These are phyloP conservation scores for Pulveroboletus frians DNA, from an alignment of 768 basidiomycete genomes.

Conservation along the genomic window DNA sequence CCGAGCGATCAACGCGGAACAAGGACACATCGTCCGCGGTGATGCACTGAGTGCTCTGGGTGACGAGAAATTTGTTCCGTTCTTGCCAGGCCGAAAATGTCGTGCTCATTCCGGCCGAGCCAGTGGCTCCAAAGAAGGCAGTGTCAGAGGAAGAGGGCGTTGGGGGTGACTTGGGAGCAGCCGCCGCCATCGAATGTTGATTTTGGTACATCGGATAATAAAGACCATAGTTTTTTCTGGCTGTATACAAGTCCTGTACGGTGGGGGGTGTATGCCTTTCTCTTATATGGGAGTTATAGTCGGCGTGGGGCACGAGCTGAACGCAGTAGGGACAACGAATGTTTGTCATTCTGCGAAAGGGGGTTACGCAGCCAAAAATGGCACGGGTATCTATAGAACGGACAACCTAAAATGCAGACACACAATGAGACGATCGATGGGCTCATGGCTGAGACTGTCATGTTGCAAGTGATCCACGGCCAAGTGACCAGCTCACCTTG, in stretches of 20 bases:
- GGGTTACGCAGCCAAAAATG: background rate
- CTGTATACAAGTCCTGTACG: conserved; percentile 8
- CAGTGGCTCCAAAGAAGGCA: background rate
- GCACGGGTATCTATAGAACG: background rate
- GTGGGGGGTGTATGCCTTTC: conserved; percentile 10
- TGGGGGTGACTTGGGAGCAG: background rate
- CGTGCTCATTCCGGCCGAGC: conserved; percentile 5
- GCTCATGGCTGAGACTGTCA: background rate
- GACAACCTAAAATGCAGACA: background rate
- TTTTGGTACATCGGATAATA: background rate
- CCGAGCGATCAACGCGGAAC: conserved; percentile 22
- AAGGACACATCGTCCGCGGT: conserved; percentile 21
- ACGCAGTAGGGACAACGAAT: conserved; percentile 15
- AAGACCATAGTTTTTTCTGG: background rate
- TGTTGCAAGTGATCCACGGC: background rate
- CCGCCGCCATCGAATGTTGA: background rate
- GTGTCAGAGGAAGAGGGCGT: background rate
- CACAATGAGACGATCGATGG: background rate
- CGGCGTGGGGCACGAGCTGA: background rate
- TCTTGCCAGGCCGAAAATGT: conserved; percentile 22
- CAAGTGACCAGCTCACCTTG: background rate
- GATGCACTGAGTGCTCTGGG: conserved; percentile 10
- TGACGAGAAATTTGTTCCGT: conserved; percentile 2
- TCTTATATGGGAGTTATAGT: conserved; percentile 8
- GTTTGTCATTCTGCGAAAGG: conserved; percentile 1